Evolutionary conservation across 2,329 filamentous ascomycete genomes (phyloP).

Genomic region (Fusarium illudens): DNA sequence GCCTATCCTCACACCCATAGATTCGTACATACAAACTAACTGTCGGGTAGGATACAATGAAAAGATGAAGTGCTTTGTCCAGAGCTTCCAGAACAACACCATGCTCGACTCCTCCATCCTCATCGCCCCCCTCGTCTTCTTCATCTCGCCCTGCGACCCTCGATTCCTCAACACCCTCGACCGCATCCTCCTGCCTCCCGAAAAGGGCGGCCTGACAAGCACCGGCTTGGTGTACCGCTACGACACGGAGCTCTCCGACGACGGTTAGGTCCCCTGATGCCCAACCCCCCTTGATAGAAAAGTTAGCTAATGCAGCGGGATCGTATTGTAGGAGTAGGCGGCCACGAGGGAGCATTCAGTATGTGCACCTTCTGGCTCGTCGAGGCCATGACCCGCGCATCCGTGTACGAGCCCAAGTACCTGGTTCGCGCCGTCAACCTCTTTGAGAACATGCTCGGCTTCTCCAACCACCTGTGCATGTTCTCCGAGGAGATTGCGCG

Average conservation of each 20-base stretch:
- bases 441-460: conserved; percentile 81
- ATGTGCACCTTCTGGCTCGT: conserved; percentile 89
- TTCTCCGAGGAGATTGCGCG: conserved; percentile 82
- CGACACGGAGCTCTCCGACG: conserved; percentile 72
- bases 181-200: conserved; percentile 73
- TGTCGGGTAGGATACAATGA: conserved; percentile 68
- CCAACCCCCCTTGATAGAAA: not conserved
- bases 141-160: conserved; percentile 79
- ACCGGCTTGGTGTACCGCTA: conserved; percentile 81
- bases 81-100: conserved; percentile 77
- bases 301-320: conserved; percentile 8
- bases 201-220: conserved; percentile 78
- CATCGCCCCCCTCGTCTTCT: conserved; percentile 81
- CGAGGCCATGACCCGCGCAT: conserved; percentile 76
- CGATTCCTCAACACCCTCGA: conserved; percentile 78
- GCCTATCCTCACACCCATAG: no score
- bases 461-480: conserved; percentile 80
- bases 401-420: conserved; percentile 71
- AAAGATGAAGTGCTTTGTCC: conserved; percentile 74
- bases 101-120: conserved; percentile 78
- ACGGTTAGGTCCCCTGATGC: conserved; percentile 60
- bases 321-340: conserved; percentile 68
- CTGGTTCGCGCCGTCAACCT: conserved; percentile 69
- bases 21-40: conserved; percentile 1
- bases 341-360: conserved; percentile 77